phyloP scores from a whole-genome alignment of 352 stramenopile genomes.

The Phytophthora multivora region DNA sequence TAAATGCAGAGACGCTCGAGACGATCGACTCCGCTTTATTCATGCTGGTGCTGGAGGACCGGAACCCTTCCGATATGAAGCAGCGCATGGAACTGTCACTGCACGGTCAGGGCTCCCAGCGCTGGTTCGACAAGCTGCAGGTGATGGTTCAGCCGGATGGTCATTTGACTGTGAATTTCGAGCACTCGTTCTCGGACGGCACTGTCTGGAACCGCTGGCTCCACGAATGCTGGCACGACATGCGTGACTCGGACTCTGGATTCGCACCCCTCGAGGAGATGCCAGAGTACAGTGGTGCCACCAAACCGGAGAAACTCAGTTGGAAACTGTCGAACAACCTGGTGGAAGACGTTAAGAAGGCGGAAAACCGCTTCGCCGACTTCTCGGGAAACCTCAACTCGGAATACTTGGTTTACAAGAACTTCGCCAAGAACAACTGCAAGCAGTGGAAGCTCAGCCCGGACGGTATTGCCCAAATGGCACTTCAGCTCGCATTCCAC shows the following conservation, averaged over 20 bases:
- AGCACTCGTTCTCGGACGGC: constrained; percentile 94
- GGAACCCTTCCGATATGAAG: constrained; percentile 61
- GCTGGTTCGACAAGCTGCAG: constrained; percentile 95
- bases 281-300: constrained; percentile 50
- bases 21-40: constrained; percentile 92
- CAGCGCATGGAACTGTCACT: constrained; percentile 85
- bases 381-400: constrained; percentile 75
- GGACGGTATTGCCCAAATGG: constrained; percentile 92
- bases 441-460: constrained; percentile 92
- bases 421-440: constrained; percentile 91
- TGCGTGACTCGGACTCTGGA: constrained; percentile 77
- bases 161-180: constrained; percentile 92
- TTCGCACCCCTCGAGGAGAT: constrained; percentile 71
- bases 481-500: constrained; percentile 90
- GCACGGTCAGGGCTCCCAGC: constrained; percentile 78
- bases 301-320: constrained; percentile 55
- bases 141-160: constrained; percentile 87
- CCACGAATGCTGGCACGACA: constrained; percentile 92
- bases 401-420: constrained; percentile 84
- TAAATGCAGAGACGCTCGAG: constrained; percentile 74
- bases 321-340: constrained; percentile 85
- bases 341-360: constrained; percentile 74
- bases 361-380: constrained; percentile 66
- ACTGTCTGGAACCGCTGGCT: constrained; percentile 94
- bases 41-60: constrained; percentile 88